Base-by-base conservation (phyloP, 768 basidiomycete genomes). In the Tephrocybe sp. region DNA sequence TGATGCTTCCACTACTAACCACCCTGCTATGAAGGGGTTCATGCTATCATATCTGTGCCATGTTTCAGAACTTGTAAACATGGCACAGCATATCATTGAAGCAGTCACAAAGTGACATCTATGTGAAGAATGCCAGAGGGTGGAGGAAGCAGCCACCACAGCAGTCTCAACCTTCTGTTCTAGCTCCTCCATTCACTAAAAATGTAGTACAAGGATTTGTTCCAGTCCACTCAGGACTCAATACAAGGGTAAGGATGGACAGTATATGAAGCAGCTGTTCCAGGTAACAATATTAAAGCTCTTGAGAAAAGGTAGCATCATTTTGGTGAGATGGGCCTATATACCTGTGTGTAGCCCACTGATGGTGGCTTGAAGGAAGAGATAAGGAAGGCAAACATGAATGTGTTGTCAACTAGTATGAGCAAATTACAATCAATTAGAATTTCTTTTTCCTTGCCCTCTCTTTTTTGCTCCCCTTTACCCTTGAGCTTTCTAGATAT, bases 21-120 rank as follows among this genome's bases (percentile, higher is more conserved):
- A 39, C 12, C 6, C 53, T 14, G 39, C 43, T 0, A 59, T 66
- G 32, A 64, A 67, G 30, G 86, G 87, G 1, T 89, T 86, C 62
- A 85, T 88, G 0, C 66, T 90, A 6, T 88, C 88, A 0, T 84
- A 90, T 59, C 75, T 92, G 2, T 80, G 88, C 6, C 85, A 89
- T 40, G 85, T 91, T 0, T 87, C 88, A 7, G 89, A 88, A 57
- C 73, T 92, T 3, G 71, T 78, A 0, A 70, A 80, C 11, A 73
- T 92, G 49, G 88, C 88, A 4, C 69, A 73, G 18, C 74, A 84
- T 9, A 83, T 91, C 1, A 84, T 86, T 10, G 71, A 78, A 37
- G 81, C 83, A 1, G 87, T 87, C 45, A 68, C 68, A 2, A 79
- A 77, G 55, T 75, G 81, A 12, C 74, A 81, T n/a, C 65, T 69